phyloP scores from a whole-genome alignment of 306 rosid species.

The Quillaja saponaria region DNA sequence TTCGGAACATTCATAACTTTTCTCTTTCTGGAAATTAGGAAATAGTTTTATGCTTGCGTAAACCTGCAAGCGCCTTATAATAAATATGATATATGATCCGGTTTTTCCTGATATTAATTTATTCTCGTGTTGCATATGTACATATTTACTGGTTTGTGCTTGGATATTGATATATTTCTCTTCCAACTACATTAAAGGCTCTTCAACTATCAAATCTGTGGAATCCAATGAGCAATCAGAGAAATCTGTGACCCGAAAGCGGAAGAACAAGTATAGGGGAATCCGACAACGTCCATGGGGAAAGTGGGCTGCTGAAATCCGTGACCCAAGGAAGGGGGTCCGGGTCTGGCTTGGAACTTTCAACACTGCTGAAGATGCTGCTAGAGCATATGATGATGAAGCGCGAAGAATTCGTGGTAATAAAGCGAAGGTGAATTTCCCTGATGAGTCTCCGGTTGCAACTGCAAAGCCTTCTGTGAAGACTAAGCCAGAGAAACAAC shows the following conservation, averaged over 20 bases:
- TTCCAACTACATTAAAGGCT: constrained; percentile 44
- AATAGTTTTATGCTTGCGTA: too few species aligned
- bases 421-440: constrained; percentile 95
- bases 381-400: constrained; percentile 94
- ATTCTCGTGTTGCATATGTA: not conserved
- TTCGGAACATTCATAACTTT: not conserved
- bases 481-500: constrained; percentile 39
- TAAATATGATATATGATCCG: too few species aligned
- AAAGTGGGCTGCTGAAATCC: constrained; percentile 99
- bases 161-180: not conserved
- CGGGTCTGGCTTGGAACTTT: constrained; percentile 99
- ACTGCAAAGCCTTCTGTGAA: constrained; percentile 50
- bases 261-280: constrained; percentile 89
- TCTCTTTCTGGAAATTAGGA: not conserved
- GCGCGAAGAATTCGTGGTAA: constrained; percentile 91
- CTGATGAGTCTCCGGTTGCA: constrained; percentile 54
- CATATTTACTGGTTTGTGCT: not conserved
- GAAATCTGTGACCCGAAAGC: constrained; percentile 66
- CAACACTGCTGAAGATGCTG: constrained; percentile 98
- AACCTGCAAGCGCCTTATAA: too few species aligned
- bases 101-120: not conserved
- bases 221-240: constrained; percentile 60
- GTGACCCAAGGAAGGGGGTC: constrained; percentile 95
- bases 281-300: constrained; percentile 99
- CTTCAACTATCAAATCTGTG: constrained; percentile 44